Evolutionary conservation across 1,284 basidiomycete genomes (phyloP).

Genomic region (Cerioporus squamosus): DNA sequence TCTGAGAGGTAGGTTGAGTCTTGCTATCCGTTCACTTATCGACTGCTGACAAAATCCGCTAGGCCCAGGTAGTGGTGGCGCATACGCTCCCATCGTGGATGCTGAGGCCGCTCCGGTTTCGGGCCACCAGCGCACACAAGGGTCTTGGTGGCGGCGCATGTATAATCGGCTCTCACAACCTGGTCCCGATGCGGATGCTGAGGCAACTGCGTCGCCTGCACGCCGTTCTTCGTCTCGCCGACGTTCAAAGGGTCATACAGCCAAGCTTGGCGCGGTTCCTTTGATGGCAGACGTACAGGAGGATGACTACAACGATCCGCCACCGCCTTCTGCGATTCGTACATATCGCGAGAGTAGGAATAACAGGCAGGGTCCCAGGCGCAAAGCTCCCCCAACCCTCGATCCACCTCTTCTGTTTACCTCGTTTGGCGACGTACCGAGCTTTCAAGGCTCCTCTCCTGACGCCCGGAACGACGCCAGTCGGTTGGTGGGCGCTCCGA

Average conservation of each 20-base stretch:
- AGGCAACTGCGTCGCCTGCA: neutral
- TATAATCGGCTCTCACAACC: conserved; percentile 58
- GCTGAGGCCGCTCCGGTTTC: conserved; percentile 8
- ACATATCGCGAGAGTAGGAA: conserved; percentile 35
- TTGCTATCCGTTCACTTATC: neutral
- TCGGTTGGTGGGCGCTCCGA: neutral
- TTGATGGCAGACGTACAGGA: conserved; percentile 27
- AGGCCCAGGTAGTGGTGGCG: conserved; percentile 9
- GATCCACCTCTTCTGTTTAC: conserved; percentile 16
- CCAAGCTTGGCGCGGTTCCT: conserved; percentile 2
- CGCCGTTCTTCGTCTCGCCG: conserved; percentile 21
- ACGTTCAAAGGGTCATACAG: conserved; percentile 14
- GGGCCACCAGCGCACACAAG: conserved; percentile 34
- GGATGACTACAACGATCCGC: conserved; percentile 45
- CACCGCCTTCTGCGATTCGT: conserved; percentile 43
- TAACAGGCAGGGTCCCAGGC: conserved; percentile 10
- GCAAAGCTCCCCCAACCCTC: conserved; percentile 7
- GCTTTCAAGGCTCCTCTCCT: conserved; percentile 16
- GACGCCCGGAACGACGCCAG: neutral
- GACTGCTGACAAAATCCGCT: conserved; percentile 9
- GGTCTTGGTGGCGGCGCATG: conserved; percentile 61
- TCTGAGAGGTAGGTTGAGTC: conserved; percentile 30
- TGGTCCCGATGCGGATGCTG: conserved; percentile 35
- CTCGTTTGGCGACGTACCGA: conserved; percentile 15
- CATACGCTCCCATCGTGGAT: conserved; percentile 17